A percentile compares a stretch with the other conserved stretches of the same genome.
phyloP scores from a whole-genome alignment of 2,329 filamentous ascomycete species.

The Aspergillus viridinutans region DNA sequence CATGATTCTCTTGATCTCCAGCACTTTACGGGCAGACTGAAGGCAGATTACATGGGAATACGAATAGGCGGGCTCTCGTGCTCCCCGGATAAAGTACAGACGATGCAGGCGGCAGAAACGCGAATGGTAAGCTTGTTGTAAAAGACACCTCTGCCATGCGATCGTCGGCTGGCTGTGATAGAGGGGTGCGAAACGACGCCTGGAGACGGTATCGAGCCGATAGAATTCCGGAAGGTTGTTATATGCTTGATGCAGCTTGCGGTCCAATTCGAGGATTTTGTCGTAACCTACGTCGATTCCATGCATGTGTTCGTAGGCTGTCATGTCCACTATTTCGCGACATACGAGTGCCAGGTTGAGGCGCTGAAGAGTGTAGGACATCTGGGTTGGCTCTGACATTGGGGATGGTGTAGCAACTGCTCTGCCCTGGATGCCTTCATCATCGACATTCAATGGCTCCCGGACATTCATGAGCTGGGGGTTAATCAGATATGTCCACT shows the following conservation, averaged over 20 bases:
- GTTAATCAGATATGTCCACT: constrained; percentile 42
- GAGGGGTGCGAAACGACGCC: constrained; percentile 22
- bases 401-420: constrained; percentile 23
- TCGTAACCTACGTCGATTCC: constrained; percentile 30
- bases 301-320: constrained; percentile 22
- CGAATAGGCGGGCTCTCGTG: constrained; percentile 31
- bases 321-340: constrained; percentile 38
- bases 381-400: constrained; percentile 37
- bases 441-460: constrained; percentile 41
- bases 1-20: constrained; percentile 34
- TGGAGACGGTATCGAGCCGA: constrained; percentile 29
- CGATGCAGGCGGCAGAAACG: constrained; percentile 39
- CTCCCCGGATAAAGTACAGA: constrained; percentile 36
- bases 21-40: constrained; percentile 34
- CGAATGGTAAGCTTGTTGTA: constrained; percentile 34
- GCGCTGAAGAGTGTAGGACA: constrained; percentile 44
- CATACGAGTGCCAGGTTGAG: constrained; percentile 40
- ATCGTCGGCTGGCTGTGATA: constrained; percentile 27
- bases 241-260: constrained; percentile 28
- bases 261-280: constrained; percentile 37
- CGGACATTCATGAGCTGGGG: constrained; percentile 41
- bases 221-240: constrained; percentile 35
- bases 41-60: constrained; percentile 38
- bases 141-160: constrained; percentile 32
- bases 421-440: constrained; percentile 30